Evolutionary conservation across 805 yeast species (phyloP).

Genomic region (Alloascoidea hylecoeti): DNA sequence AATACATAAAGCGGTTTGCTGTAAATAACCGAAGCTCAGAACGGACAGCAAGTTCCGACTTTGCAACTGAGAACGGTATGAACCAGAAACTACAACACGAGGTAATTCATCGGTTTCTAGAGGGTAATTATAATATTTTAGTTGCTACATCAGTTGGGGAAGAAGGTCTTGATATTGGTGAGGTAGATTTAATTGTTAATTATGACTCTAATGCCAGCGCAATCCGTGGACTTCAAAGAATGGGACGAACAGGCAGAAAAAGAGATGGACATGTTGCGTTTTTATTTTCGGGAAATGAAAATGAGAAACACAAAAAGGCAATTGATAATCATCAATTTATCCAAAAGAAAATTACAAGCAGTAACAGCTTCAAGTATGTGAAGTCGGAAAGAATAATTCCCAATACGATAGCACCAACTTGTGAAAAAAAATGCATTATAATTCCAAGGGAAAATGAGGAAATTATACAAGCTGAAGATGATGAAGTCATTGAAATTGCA

Average conservation of each 20-base stretch:
- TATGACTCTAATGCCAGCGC: conserved; percentile 92
- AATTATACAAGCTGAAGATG: conserved; percentile 7
- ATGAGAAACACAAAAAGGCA: conserved; percentile 66
- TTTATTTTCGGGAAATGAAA: conserved; percentile 66
- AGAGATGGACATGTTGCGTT: conserved; percentile 74
- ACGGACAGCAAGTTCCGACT: conserved; percentile 52
- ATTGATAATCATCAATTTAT: conserved; percentile 72
- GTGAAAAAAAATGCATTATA: conserved; percentile 40
- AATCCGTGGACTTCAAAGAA: conserved; percentile 82
- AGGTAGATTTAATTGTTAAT: conserved; percentile 87
- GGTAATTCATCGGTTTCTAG: conserved; percentile 57
- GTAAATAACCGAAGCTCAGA: conserved; percentile 21
- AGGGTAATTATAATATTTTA: conserved; percentile 60
- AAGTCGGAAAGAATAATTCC: conserved; percentile 64
- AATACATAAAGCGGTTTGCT: too few species aligned
- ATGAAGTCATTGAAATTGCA: not conserved
- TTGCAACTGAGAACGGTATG: conserved; percentile 78
- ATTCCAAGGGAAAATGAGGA: conserved; percentile 59
- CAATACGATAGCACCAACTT: conserved; percentile 31
- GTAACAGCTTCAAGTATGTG: conserved; percentile 26
- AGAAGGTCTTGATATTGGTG: conserved; percentile 97
- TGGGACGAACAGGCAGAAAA: conserved; percentile 98
- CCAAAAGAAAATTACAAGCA: conserved; percentile 50
- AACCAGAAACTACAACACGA: conserved; percentile 78
- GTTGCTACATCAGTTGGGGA: conserved; percentile 98